Conservation (phyloP, 2,329 filamentous ascomycete genomes). For the Claviceps monticola region DNA sequence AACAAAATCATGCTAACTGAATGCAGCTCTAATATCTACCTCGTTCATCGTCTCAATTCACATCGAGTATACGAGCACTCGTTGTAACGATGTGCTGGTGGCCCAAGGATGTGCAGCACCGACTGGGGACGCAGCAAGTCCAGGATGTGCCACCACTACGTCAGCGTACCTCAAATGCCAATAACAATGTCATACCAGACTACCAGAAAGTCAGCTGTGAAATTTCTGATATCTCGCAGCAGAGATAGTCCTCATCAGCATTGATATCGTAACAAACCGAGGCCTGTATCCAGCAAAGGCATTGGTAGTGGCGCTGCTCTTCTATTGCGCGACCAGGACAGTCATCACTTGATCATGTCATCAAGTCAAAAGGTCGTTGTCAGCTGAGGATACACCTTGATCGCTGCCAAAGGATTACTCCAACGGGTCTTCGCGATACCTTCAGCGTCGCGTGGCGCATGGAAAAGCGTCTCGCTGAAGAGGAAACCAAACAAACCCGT, state of each 20-base stretch:
- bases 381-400: background rate
- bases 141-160: constrained; percentile 1
- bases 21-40: background rate
- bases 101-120: background rate
- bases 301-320: background rate
- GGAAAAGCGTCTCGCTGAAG: background rate
- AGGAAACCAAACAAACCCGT: too few relatives aligned
- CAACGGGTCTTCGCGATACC: background rate
- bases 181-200: background rate
- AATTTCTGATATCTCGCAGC: background rate
- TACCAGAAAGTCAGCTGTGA: background rate
- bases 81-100: background rate
- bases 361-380: background rate
- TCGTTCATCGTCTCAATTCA: background rate
- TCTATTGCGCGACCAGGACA: background rate
- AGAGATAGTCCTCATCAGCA: background rate
- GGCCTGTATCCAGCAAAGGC: background rate
- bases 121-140: background rate
- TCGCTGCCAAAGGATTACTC: background rate
- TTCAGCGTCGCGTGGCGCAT: background rate
- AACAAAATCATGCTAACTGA: constrained; percentile 1
- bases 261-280: background rate
- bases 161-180: background rate
- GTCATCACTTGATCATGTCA: background rate
- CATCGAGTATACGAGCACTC: background rate